Conservation (phyloP, 495 filamentous ascomycete genomes). For the Amphirosellinia nigrospora region DNA sequence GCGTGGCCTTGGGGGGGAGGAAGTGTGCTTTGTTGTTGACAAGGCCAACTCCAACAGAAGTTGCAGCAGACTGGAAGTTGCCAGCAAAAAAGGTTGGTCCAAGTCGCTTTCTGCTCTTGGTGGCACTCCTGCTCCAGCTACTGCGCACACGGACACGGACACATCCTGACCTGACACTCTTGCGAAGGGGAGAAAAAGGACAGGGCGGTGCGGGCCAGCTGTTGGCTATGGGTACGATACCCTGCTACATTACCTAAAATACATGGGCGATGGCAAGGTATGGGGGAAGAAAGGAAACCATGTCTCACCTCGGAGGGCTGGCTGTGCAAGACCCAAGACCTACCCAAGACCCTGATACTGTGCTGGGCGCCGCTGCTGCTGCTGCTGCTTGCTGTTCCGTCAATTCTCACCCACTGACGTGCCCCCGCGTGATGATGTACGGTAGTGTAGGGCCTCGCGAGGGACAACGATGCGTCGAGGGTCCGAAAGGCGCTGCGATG, state of each 20-base stretch:
- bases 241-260: conserved; percentile 41
- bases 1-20: conserved; percentile 31
- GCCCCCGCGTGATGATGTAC: conserved; percentile 23
- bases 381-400: no score
- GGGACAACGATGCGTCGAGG: conserved; percentile 8
- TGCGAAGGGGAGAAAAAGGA: conserved; percentile 34
- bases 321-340: conserved; percentile 22
- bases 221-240: conserved; percentile 38
- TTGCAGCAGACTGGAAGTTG: conserved; percentile 36
- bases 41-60: conserved; percentile 37
- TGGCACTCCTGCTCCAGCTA: conserved; percentile 24
- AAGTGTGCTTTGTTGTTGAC: conserved; percentile 41
- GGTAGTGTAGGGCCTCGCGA: conserved; percentile 20
- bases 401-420: conserved; percentile 25
- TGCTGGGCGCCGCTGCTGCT: conserved; percentile 15
- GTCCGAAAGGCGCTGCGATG: conserved; percentile 7
- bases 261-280: conserved; percentile 32
- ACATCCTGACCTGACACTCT: conserved; percentile 28
- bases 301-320: conserved; percentile 43
- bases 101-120: conserved; percentile 36
- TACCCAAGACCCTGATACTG: conserved; percentile 7
- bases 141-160: conserved; percentile 27
- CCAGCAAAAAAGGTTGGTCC: conserved; percentile 38
- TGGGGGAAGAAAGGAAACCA: conserved; percentile 28
- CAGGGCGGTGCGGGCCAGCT: conserved; percentile 45